A percentile compares a stretch with the other conserved stretches of the same genome.
Evolutionary conservation across 129 eudicot genomes (phyloP).

Genomic region (Helianthus tuberosus): DNA sequence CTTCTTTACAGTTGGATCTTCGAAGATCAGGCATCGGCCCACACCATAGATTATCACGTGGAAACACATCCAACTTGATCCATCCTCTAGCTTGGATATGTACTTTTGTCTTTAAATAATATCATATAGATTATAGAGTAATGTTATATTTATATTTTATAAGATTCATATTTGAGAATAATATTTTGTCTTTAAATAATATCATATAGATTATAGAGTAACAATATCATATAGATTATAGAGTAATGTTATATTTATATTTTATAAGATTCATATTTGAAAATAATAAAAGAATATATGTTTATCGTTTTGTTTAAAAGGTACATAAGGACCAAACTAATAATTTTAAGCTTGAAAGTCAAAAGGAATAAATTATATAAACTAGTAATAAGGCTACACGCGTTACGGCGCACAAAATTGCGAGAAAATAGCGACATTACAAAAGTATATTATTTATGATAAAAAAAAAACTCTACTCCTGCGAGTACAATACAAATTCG

Average conservation of each 20-base stretch:
- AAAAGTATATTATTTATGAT: too few relatives aligned
- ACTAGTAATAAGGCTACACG: too few relatives aligned
- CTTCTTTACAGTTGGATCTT: conserved; percentile 28
- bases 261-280: too few relatives aligned
- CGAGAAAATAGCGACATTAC: too few relatives aligned
- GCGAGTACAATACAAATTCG: too few relatives aligned
- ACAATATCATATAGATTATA: too few relatives aligned
- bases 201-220: background rate
- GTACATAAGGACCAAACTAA: background rate
- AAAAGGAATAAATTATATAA: background rate
- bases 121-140: background rate
- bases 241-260: too few relatives aligned
- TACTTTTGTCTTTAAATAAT: conserved; percentile 1
- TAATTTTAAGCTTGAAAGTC: background rate
- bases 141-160: too few relatives aligned
- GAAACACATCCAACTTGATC: conserved; percentile 31
- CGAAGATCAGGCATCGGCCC: conserved; percentile 34
- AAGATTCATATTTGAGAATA: too few relatives aligned
- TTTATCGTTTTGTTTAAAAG: background rate
- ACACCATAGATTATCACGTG: conserved; percentile 32
- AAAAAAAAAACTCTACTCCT: too few relatives aligned
- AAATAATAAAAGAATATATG: background rate
- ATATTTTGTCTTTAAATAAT: background rate
- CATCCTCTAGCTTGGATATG: conserved; percentile 16
- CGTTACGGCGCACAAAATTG: too few relatives aligned